Percentiles rank a stretch among this genome's conserved stretches.
Conservation (phyloP, 176 grass and related monocot species). For the Eragrostis curvula region DNA sequence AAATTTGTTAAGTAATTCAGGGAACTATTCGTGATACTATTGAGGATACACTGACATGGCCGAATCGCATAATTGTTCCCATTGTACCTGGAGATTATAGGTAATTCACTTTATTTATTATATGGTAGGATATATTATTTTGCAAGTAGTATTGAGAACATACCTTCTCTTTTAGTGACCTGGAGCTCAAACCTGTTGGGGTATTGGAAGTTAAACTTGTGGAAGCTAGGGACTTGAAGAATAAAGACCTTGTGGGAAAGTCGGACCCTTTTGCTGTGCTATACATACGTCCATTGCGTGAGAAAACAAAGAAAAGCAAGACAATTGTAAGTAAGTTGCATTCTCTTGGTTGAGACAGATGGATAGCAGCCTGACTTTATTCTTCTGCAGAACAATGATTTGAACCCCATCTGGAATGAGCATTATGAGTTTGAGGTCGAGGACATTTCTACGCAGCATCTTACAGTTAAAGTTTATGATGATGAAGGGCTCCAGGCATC, state of each 20-base stretch:
- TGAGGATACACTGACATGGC: constrained; percentile 94
- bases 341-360: constrained; percentile 35
- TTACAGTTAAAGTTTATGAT: constrained; percentile 90
- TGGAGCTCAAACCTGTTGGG: constrained; percentile 93
- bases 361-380: constrained; percentile 44
- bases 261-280: constrained; percentile 88
- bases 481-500: constrained; percentile 89
- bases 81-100: constrained; percentile 97
- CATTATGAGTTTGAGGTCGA: constrained; percentile 95
- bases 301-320: constrained; percentile 93
- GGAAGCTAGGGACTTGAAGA: constrained; percentile 85
- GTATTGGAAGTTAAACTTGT: constrained; percentile 97
- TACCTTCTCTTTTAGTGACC: constrained; percentile 62
- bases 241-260: constrained; percentile 96
- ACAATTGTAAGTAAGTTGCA: constrained; percentile 76
- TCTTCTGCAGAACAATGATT: constrained; percentile 85
- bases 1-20: constrained; percentile 44
- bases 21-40: constrained; percentile 92
- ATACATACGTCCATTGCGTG: constrained; percentile 83
- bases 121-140: constrained; percentile 21
- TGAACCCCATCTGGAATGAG: constrained; percentile 98
- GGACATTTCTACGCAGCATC: constrained; percentile 83
- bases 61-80: constrained; percentile 87
- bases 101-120: constrained; percentile 46
- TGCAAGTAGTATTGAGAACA: constrained; percentile 26